These are phyloP conservation scores for Solanum boliviense DNA, from an alignment of 257 asterid genomes.

Conservation along the genomic window DNA sequence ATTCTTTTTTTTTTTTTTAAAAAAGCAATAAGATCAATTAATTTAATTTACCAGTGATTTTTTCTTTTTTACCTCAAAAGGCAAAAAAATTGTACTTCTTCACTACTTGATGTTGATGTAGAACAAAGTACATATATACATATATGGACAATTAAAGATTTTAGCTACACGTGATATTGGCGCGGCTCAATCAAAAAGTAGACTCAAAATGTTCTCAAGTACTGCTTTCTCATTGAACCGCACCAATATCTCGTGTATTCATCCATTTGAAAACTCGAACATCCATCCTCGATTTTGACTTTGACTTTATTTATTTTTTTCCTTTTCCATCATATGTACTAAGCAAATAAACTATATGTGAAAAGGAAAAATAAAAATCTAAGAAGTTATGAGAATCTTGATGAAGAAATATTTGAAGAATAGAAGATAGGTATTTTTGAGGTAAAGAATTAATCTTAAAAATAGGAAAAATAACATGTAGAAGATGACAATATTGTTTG, in stretches of 20 bases:
- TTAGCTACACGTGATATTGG: slow-evolving; percentile 21
- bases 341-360: background rate
- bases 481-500: slow-evolving; percentile 5
- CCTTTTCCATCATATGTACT: background rate
- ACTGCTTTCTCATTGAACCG: slow-evolving; percentile 25
- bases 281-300: background rate
- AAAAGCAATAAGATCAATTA: background rate
- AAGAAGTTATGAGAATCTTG: background rate
- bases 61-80: background rate
- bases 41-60: background rate
- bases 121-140: background rate
- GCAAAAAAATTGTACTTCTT: background rate
- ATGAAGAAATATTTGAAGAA: background rate
- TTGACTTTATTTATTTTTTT: background rate
- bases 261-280: background rate
- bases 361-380: background rate
- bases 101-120: background rate
- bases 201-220: background rate
- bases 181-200: slow-evolving; percentile 30
- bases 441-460: background rate
- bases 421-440: background rate
- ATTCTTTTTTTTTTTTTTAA: no score
- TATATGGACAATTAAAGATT: background rate
- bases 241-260: slow-evolving; percentile 23
- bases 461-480: background rate